Evolutionary conservation across 2,329 filamentous ascomycete species (phyloP), one percentile per base, ranked within the genome.

Genomic region (Emericellopsis cladophorae): DNA sequence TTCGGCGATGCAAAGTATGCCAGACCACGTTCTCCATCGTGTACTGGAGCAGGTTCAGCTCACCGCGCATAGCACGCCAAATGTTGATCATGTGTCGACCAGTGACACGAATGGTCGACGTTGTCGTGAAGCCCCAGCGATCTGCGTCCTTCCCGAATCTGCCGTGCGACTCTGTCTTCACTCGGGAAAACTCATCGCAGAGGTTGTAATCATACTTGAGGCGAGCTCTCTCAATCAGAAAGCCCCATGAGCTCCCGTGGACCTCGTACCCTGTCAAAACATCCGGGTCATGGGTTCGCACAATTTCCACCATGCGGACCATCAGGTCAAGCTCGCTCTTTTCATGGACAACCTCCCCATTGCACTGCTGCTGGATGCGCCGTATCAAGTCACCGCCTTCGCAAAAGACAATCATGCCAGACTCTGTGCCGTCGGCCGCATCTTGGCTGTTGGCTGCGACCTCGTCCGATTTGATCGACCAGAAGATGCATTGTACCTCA

Each of bases 41-140:
- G 55, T 98, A 96, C 55, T 95, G 89, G 10, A 95, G 70, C 23
- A 98, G 65, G 49, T 89, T 93, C 23, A 98, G 64, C 60, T 95
- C 90, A n/a, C 81, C 77, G 43, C 87, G 76, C 89, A 98, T 95
- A 1, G 89, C 88, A 51, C 90, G 76, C 88, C 92, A 96, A 36
- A 96, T 84, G 50, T 96, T 96, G 64, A 98, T 89, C 71, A 94
- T 87, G 55, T 96, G 90, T 45, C 92, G 75, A 5, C 92, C 92
- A 0, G 89, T 95, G n/a, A 98, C 76, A 42, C 80, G 79, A 49
- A 96, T 88, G 3, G 86, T 90, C 2, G 88, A 95, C 0, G 89
- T 93, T 41, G 89, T 88, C 46, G 87, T 92, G 65, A 94, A 95
- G 0, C 89, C 90, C 90, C 90, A 96, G 48, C 78, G 74, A 57